Conservation (phyloP, 495 filamentous ascomycete genomes). For the Aspergillus steynii region DNA sequence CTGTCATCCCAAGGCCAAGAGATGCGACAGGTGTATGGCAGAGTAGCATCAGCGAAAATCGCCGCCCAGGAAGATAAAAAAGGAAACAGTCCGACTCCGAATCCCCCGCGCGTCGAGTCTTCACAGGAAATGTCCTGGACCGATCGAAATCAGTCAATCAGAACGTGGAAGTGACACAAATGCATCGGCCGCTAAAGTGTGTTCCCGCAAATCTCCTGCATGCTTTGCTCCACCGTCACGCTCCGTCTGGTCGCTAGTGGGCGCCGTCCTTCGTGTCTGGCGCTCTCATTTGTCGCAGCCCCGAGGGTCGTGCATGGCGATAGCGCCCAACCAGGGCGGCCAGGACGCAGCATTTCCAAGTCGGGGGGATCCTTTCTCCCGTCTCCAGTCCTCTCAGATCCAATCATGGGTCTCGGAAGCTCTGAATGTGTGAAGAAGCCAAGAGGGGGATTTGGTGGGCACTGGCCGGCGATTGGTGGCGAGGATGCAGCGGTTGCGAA, state of each 20-base stretch:
- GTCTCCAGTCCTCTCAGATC: not conserved
- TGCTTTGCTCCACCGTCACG: conserved; percentile 23
- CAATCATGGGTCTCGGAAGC: conserved; percentile 12
- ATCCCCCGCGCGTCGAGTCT: conserved; percentile 17
- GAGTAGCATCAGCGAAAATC: conserved; percentile 1
- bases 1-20: not conserved
- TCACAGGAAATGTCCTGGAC: conserved; percentile 8
- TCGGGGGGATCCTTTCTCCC: not conserved
- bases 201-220: conserved; percentile 27
- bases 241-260: conserved; percentile 17
- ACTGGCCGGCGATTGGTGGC: conserved; percentile 15
- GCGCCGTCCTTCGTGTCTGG: conserved; percentile 10
- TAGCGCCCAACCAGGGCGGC: conserved; percentile 17
- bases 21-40: not conserved
- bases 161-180: conserved; percentile 8
- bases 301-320: conserved; percentile 8
- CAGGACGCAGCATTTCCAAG: conserved; percentile 3
- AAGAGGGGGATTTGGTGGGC: conserved; percentile 8
- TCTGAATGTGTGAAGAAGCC: conserved; percentile 19
- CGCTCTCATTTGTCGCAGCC: conserved; percentile 8
- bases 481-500: conserved; percentile 9
- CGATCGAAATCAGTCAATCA: conserved; percentile 18
- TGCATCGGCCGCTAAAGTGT: conserved; percentile 23
- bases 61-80: not conserved
- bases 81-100: not conserved